Base-by-base conservation (phyloP, 306 rosid species). In the Mimosa pudica region DNA sequence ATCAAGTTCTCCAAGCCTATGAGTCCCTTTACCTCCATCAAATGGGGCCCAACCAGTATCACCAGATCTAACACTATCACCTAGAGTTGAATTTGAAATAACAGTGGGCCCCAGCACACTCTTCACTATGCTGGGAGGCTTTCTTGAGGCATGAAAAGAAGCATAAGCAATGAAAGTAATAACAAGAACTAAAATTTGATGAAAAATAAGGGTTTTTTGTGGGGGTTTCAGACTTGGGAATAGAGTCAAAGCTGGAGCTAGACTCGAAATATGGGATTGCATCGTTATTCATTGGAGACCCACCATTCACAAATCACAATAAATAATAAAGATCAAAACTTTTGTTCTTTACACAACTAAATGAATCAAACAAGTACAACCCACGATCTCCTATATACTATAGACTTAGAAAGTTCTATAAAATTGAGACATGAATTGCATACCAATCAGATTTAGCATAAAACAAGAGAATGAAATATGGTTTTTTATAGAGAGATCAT, bases 101-200 rank as follows among this genome's bases (percentile, higher is more conserved):
- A 82, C 8, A 20, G 81, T 70, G 38, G 92, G 89, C 17, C 92
- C 91, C 12, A 90, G 88, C 33, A 89, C 92, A 67, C 95, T 90
- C 86, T 90, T 90, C 78, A 90, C 95, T 45, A 90, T 90, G 85
- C 92, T 90, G n/a, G 92, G 91, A 71, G 95, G 91, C 73, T 90
- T 88, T 51, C 95, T 83, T 32, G 95, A 90, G 62, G 92, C 94
- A 48, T 90, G 95, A 58, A 90, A 90, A 48, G 95, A 88, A 46
- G 89, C 88, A 71, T 87, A 90, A 18, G 92, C 92, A 16, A 89
- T 14, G 83, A 87, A 90, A 2, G 92, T 90, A 46, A 87, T 61
- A 42, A 62, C 30, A 0, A 90, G 84, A 44, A 82, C 89, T 41
- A 81, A 77, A 44, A 70, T 80, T 79, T 79, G 82, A 74, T 90